Base-by-base conservation (phyloP, 1,284 basidiomycete species). In the Ustilago loliicola region DNA sequence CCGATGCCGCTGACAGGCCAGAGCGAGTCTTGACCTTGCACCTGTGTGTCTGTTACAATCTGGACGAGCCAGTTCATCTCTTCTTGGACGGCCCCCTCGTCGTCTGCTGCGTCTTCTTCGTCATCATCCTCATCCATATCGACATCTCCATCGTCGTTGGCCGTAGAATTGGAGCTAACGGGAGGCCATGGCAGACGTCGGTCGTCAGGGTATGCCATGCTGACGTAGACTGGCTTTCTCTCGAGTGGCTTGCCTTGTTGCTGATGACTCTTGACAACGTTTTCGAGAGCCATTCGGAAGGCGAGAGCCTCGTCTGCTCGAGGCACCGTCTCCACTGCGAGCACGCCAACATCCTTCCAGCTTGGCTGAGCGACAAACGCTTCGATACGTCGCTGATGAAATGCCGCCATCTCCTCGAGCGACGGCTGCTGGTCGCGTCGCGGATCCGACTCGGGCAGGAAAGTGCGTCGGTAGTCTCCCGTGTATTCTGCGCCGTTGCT, bases 321-420 rank as follows among this genome's bases (percentile, higher is more conserved):
- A 6, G 82, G 82, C 2, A 84, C 69, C 6, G 82, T 84, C 58
- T 84, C 82, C 19, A 84, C 71, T 3, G 82, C 77, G 15, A 84
- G 40, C 5, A 83, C 38, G n/a, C 81, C 82, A 25, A 83, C 73
- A 4, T 66, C 25, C 6, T 61, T 48, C 77, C 80, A 83, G 57
- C 70, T 61, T 2, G 67, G 57, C 21, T 69, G 63, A 2, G 61
- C 56, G 1, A 75, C 52, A 27, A 80, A 78, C 1, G 75, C 67
- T 36, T 76, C 69, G 38, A 80, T 63, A 2, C 79, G 61, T 29
- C 82, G 55, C 27, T 70, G 62, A 34, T 84, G 81, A 51, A 84
- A 84, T 25, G 62, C 61, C 0, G 64, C 63, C 65, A 84, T 68
- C 38, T 80, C 74, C 13, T 65, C 66, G 15, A 72, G 51, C 36